Conservation (phyloP, 768 basidiomycete species). For the Boletus barrowsii region DNA sequence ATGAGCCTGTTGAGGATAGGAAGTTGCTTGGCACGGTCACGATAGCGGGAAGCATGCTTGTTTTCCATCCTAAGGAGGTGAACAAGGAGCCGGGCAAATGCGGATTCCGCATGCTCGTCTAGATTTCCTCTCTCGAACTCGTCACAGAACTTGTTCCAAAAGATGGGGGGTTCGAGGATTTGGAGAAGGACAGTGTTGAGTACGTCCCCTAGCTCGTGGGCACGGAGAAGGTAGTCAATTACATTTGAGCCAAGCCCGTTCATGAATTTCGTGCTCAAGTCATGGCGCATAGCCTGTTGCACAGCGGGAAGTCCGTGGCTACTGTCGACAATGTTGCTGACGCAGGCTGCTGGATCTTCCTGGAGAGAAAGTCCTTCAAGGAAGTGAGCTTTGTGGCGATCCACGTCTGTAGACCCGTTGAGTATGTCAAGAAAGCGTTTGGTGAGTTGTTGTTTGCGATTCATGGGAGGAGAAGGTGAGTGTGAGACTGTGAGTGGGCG, state of each 20-base stretch:
- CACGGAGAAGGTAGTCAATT: slow-evolving; percentile 37
- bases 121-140: slow-evolving; percentile 37
- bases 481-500: too few species aligned
- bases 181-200: slow-evolving; percentile 37
- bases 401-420: slow-evolving; percentile 26
- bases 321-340: slow-evolving; percentile 37
- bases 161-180: slow-evolving; percentile 50
- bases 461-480: slow-evolving; percentile 6
- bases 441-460: slow-evolving; percentile 27
- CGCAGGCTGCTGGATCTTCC: slow-evolving; percentile 36
- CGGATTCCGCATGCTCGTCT: slow-evolving; percentile 32
- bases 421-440: slow-evolving; percentile 37
- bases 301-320: slow-evolving; percentile 36
- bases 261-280: slow-evolving; percentile 38
- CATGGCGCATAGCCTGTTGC: slow-evolving; percentile 40
- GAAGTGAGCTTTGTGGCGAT: slow-evolving; percentile 33
- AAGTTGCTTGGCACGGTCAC: slow-evolving; percentile 34
- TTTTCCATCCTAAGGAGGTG: slow-evolving; percentile 43
- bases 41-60: slow-evolving; percentile 35
- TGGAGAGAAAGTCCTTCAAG: slow-evolving; percentile 45
- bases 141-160: slow-evolving; percentile 41
- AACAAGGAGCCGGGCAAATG: slow-evolving; percentile 49
- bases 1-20: slow-evolving; percentile 27
- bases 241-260: slow-evolving; percentile 40
- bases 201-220: slow-evolving; percentile 37